phyloP scores from a whole-genome alignment of 2,329 filamentous ascomycete species.

The Scopulariopsis brevicaulis region DNA sequence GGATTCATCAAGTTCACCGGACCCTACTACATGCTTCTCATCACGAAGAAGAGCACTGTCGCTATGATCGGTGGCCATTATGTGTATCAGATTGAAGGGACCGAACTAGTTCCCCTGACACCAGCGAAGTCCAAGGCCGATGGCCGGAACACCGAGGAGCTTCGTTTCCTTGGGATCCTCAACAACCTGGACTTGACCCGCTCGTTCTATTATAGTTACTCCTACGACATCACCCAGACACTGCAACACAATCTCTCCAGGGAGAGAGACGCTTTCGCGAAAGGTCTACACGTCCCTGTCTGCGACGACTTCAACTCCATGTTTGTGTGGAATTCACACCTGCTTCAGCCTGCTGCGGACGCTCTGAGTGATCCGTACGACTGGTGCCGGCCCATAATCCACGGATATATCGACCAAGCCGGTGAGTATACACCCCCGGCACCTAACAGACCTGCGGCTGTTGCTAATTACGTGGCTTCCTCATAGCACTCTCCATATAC shows the following conservation, averaged over 20 bases:
- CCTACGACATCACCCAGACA: slow-evolving; percentile 88
- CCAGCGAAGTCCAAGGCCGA: slow-evolving; percentile 69
- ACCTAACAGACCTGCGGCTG: neutral
- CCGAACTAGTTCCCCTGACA: slow-evolving; percentile 80
- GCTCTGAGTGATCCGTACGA: slow-evolving; percentile 74
- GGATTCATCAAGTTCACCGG: slow-evolving; percentile 96
- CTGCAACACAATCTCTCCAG: slow-evolving; percentile 84
- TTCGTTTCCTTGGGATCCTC: slow-evolving; percentile 77
- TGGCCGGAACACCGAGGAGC: slow-evolving; percentile 71
- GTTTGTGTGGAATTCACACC: slow-evolving; percentile 96
- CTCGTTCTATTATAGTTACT: slow-evolving; percentile 97
- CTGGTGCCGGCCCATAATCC: slow-evolving; percentile 92
- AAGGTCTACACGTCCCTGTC: slow-evolving; percentile 47
- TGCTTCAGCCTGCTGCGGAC: slow-evolving; percentile 63
- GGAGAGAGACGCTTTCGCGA: slow-evolving; percentile 60
- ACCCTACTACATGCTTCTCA: slow-evolving; percentile 91
- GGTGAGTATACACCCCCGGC: slow-evolving; percentile 19
- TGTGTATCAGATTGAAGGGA: slow-evolving; percentile 89
- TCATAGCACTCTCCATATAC: slow-evolving; percentile 62
- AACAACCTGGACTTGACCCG: slow-evolving; percentile 83
- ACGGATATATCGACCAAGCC: slow-evolving; percentile 91
- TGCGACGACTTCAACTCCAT: slow-evolving; percentile 72
- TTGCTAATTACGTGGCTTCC: neutral
- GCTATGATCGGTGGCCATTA: slow-evolving; percentile 95
- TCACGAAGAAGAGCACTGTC: slow-evolving; percentile 91